phyloP scores from a whole-genome alignment of 2,329 filamentous ascomycete genomes.

The Monilinia laxa region DNA sequence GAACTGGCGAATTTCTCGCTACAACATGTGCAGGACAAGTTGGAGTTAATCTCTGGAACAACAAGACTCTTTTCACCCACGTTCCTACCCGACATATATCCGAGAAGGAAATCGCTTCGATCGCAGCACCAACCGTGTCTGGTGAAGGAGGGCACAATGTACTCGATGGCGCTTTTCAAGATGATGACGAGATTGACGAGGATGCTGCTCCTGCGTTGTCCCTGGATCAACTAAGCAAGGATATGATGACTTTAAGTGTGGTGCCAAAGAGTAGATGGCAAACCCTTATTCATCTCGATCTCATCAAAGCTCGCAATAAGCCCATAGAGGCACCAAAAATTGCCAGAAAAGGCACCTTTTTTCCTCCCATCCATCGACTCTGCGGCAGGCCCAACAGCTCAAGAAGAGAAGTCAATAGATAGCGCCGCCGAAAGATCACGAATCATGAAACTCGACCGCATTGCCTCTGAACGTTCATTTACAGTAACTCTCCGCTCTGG shows the following conservation, averaged over 20 bases:
- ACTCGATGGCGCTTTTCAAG: slow-evolving; percentile 73
- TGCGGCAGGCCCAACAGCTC: slow-evolving; percentile 26
- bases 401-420: slow-evolving; percentile 35
- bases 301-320: slow-evolving; percentile 89
- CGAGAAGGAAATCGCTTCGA: slow-evolving; percentile 67
- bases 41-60: slow-evolving; percentile 95
- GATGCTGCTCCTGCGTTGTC: slow-evolving; percentile 55
- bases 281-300: slow-evolving; percentile 85
- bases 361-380: slow-evolving; percentile 72
- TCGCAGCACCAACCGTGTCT: slow-evolving; percentile 71
- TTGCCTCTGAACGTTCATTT: slow-evolving; percentile 57
- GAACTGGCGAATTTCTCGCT: slow-evolving; percentile 90
- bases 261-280: slow-evolving; percentile 93
- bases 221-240: slow-evolving; percentile 75
- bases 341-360: slow-evolving; percentile 92
- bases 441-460: slow-evolving; percentile 66
- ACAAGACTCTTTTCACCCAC: slow-evolving; percentile 86
- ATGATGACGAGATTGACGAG: slow-evolving; percentile 50
- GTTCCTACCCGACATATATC: slow-evolving; percentile 82
- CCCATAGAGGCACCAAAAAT: slow-evolving; percentile 90
- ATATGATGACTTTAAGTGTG: slow-evolving; percentile 84
- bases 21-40: slow-evolving; percentile 79
- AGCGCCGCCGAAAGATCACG: slow-evolving; percentile 57
- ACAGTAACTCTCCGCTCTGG: slow-evolving; percentile 56
- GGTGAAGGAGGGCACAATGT: slow-evolving; percentile 77